These are phyloP conservation scores for Acer saccharum DNA, from an alignment of 345 rosid genomes.

Conservation along the genomic window DNA sequence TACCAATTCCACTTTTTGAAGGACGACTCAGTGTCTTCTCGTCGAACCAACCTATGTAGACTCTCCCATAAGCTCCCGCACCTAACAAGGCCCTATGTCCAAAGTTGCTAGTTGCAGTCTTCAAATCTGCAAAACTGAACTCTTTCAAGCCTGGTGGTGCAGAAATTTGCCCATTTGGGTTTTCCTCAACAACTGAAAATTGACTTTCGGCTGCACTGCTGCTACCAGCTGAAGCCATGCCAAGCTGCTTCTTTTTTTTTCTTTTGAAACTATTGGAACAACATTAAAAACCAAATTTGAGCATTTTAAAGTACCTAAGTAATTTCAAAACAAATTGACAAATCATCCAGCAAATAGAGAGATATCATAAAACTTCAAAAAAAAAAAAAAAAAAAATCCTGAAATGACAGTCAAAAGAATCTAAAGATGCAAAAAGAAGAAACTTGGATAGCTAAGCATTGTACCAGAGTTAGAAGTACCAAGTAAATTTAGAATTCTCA, in stretches of 20 bases:
- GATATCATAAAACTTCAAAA: too few relatives aligned
- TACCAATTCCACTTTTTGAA: conserved; percentile 56
- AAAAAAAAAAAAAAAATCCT: too few relatives aligned
- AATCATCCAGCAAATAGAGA: background rate
- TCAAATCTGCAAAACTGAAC: conserved; percentile 42
- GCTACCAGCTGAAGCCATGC: background rate
- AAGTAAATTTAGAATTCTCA: too few relatives aligned
- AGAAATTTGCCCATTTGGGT: background rate
- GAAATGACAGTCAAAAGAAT: background rate
- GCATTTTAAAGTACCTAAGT: background rate
- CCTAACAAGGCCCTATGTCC: conserved; percentile 68
- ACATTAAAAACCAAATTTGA: too few relatives aligned
- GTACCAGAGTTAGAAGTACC: too few relatives aligned
- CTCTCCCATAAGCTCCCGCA: conserved; percentile 79
- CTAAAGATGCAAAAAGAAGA: too few relatives aligned
- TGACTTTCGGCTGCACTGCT: conserved; percentile 50
- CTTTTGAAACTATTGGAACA: too few relatives aligned
- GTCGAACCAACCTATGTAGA: conserved; percentile 84
- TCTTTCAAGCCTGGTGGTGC: background rate
- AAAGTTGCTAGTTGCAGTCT: conserved; percentile 62
- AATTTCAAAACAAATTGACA: background rate
- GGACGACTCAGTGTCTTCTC: conserved; percentile 54
- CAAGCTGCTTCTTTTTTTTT: too few relatives aligned
- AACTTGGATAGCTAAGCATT: too few relatives aligned
- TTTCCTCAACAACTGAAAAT: conserved; percentile 4